Evolutionary conservation across 1,139 yeast species (phyloP), one percentile per base, ranked within the genome.

Genomic region (Yamadazyma aaseri): DNA sequence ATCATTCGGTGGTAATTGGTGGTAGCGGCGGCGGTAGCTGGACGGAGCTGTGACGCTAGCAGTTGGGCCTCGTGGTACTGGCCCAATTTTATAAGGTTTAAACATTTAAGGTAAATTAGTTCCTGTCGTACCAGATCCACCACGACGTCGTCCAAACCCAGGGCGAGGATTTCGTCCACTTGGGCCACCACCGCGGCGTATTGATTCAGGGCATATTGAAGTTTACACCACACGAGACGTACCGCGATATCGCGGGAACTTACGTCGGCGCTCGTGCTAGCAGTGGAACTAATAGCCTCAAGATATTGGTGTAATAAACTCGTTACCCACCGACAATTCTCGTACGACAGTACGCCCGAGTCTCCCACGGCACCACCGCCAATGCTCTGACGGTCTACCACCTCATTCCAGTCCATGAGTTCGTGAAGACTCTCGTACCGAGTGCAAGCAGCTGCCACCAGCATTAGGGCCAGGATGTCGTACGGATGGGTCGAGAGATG

Each of bases 91-190:
- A 29, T 7, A 21, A 21, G 27, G 26, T 17, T 15, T 5, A 29
- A 17, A 11, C 32, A 29, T 15, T 22, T 29, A 14, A 15, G 13
- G n/a, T 33, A 32, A n/a, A 18, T 17, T 6, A 23, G n/a, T 11
- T 34, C 29, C 6, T 32, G 25, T 11, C 6, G 12, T 12, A 22
- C 8, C 13, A 9, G 6, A 6, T 9, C 13, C 12, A 6, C 12
- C 6, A n/a, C 13, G n/a, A 12, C 25, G 6, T 9, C 13, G 12
- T 6, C 25, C 12, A 22, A 12, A 11, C 25, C 25, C 25, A 22
- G 25, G 13, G 13, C 25, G 13, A 22, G 25, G 13, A 22, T 22
- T 12, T 22, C 25, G 25, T 22, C 25, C 12, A 22, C 8, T 22
- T 22, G 25, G 6, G 12, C 25, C 12, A 22, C 8, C 6, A 12